A percentile compares a stretch with the other conserved stretches of the same genome.
Evolutionary conservation across 225 moss, liverwort and hornwort genomes (phyloP).

Genomic region (Climacium dendroides): DNA sequence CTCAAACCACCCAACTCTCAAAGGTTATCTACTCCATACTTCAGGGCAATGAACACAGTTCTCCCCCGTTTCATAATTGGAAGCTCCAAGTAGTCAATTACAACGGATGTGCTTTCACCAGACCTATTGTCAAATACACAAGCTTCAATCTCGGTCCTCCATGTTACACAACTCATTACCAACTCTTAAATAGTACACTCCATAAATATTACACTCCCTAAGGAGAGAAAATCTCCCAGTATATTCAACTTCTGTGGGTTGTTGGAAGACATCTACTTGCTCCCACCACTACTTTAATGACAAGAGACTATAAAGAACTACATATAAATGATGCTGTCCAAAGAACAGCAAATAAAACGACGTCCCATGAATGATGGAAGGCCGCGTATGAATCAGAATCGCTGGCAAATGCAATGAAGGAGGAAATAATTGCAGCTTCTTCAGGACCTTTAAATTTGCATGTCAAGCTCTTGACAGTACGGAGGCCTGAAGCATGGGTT

Average conservation of each 20-base stretch:
- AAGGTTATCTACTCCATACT: neutral
- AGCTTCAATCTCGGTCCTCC: neutral
- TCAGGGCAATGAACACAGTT: neutral
- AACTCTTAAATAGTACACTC: neutral
- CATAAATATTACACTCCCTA: neutral
- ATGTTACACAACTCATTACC: neutral
- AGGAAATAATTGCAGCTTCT: neutral
- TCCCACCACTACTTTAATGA: neutral
- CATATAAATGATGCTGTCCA: neutral
- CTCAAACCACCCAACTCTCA: neutral
- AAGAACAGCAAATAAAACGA: neutral
- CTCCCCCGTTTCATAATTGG: neutral
- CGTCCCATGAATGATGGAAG: neutral
- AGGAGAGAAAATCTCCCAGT: neutral
- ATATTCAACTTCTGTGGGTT: neutral
- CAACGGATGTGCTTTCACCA: neutral
- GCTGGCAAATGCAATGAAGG: neutral
- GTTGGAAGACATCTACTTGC: neutral
- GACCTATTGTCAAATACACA: neutral
- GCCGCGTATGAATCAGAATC: neutral
- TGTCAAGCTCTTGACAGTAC: neutral
- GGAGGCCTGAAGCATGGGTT: constrained; percentile 38
- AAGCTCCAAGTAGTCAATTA: neutral
- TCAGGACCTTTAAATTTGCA: neutral
- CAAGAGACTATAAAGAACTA: neutral